Conservation (phyloP, 2,329 filamentous ascomycete genomes). For the Pseudohalonectria lignicola region DNA sequence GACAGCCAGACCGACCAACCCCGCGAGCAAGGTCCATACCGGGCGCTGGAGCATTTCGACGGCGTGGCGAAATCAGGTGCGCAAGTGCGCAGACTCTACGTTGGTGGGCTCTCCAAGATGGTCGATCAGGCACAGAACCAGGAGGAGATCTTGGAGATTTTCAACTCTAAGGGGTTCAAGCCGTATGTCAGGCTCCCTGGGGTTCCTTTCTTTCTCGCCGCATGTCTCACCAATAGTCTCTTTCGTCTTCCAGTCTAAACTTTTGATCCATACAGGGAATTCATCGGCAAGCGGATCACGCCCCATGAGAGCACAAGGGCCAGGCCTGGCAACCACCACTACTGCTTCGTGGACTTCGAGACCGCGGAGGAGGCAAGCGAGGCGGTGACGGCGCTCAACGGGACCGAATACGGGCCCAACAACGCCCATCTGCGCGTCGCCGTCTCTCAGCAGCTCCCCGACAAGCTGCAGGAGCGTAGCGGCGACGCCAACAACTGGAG, state of each 20-base stretch:
- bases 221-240: no score
- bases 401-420: constrained; percentile 6
- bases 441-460: neutral
- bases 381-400: constrained; percentile 33
- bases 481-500: neutral
- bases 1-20: constrained; percentile 10
- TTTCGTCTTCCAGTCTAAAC: neutral
- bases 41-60: constrained; percentile 19
- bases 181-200: no score
- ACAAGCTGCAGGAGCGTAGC: neutral
- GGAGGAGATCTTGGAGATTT: constrained; percentile 31
- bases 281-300: constrained; percentile 42
- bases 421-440: neutral
- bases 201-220: constrained; percentile 9
- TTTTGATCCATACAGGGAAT: no score
- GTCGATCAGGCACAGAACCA: constrained; percentile 34
- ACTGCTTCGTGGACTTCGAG: constrained; percentile 54
- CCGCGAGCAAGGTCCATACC: constrained; percentile 15
- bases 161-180: constrained; percentile 33
- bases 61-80: no score
- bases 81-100: constrained; percentile 38
- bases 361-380: constrained; percentile 39
- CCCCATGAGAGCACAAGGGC: constrained; percentile 42
- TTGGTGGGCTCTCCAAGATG: constrained; percentile 39
- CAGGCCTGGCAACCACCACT: constrained; percentile 46